These are phyloP conservation scores for Rhododendron williamsianum DNA, from an alignment of 148 eudicot species.

Conservation along the genomic window DNA sequence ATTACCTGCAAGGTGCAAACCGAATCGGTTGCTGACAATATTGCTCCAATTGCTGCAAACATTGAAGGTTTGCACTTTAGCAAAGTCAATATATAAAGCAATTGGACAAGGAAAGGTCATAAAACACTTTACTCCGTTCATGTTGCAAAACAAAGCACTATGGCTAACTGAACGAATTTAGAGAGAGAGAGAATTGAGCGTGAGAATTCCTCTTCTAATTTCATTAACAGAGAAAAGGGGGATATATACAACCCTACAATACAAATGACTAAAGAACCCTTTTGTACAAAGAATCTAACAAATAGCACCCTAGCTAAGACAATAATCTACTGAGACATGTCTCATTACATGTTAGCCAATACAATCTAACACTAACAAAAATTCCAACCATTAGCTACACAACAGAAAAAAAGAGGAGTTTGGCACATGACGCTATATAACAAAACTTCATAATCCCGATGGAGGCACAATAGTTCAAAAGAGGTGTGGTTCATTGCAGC, in stretches of 20 bases:
- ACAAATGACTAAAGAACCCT: too few relatives aligned
- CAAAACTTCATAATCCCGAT: background rate
- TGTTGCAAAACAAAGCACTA: background rate
- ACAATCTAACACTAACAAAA: too few relatives aligned
- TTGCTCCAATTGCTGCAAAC: slow-evolving; percentile 74
- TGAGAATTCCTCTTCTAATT: too few relatives aligned
- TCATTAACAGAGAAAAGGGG: too few relatives aligned
- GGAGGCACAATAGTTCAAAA: background rate
- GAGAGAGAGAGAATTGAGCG: too few relatives aligned
- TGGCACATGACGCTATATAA: too few relatives aligned
- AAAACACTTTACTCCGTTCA: background rate
- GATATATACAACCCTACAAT: too few relatives aligned
- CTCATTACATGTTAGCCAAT: too few relatives aligned
- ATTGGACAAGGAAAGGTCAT: background rate
- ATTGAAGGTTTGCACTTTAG: background rate
- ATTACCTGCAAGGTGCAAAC: slow-evolving; percentile 87
- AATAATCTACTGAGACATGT: too few relatives aligned
- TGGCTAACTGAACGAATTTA: too few relatives aligned
- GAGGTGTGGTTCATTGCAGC: background rate
- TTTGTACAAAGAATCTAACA: too few relatives aligned
- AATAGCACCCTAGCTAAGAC: too few relatives aligned
- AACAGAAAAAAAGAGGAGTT: background rate
- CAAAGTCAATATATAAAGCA: background rate
- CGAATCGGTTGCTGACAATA: slow-evolving; percentile 86
- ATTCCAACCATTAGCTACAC: slow-evolving; percentile 1